Conservation (phyloP, 306 rosid species). For the Inga laurina region DNA sequence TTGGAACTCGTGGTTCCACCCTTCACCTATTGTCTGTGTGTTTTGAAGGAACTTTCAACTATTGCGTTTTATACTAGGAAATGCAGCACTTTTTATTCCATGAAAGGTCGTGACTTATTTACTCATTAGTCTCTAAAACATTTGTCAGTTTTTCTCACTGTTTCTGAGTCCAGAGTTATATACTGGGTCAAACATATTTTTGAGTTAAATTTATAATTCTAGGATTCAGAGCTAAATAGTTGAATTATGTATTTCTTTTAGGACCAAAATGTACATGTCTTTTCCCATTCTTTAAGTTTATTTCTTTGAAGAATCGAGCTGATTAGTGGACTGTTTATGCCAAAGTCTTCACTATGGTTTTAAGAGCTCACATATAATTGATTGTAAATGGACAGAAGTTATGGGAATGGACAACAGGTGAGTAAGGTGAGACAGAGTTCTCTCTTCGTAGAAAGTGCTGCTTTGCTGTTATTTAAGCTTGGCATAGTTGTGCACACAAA, state of each 20-base stretch:
- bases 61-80: not conserved
- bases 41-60: not conserved
- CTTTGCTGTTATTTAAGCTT: slow-evolving; percentile 39
- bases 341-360: not conserved
- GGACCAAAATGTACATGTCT: not conserved
- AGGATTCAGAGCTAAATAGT: not conserved
- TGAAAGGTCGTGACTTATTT: not conserved
- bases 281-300: not conserved
- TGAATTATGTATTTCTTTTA: not conserved
- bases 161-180: not conserved
- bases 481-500: slow-evolving; percentile 32
- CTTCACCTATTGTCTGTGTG: not conserved
- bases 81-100: not conserved
- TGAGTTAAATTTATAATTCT: not conserved
- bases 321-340: not conserved
- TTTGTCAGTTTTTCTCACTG: not conserved
- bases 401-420: slow-evolving; percentile 43
- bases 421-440: slow-evolving; percentile 35
- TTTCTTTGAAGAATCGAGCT: not conserved
- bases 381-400: slow-evolving; percentile 19
- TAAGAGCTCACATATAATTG: slow-evolving; percentile 14
- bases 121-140: not conserved
- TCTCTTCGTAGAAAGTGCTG: slow-evolving; percentile 33
- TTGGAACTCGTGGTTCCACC: not conserved
- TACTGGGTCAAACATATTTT: not conserved